phyloP scores from a whole-genome alignment of 164 flowering plant genomes.

The Aristolochia contorta region DNA sequence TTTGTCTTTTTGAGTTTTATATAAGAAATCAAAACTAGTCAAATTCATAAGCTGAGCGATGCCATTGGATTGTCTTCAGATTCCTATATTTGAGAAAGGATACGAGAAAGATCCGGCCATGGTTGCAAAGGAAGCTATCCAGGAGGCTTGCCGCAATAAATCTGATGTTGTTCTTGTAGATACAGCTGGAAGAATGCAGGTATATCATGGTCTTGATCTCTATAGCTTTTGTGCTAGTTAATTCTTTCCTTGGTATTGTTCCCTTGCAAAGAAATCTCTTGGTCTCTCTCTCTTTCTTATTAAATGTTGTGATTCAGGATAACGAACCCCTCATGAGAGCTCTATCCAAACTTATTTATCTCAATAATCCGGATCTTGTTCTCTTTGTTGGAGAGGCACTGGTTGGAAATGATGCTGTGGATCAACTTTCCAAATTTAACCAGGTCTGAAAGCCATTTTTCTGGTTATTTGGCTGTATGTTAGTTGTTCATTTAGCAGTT shows the following conservation, averaged over 20 bases:
- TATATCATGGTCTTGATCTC: slow-evolving; percentile 11
- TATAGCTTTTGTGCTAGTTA: no score
- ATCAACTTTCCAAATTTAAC: slow-evolving; percentile 86
- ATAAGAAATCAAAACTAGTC: neutral
- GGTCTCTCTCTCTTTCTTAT: neutral
- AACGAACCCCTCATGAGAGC: slow-evolving; percentile 98
- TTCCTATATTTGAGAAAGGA: slow-evolving; percentile 7
- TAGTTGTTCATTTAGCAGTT: no score
- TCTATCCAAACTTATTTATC: slow-evolving; percentile 77
- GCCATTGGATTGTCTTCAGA: neutral
- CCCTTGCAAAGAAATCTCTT: neutral
- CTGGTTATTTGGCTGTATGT: neutral
- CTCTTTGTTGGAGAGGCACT: slow-evolving; percentile 97
- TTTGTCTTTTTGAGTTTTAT: no score
- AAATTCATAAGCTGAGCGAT: neutral
- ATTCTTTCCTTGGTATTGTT: neutral
- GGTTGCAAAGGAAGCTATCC: slow-evolving; percentile 96
- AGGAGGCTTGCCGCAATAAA: slow-evolving; percentile 76
- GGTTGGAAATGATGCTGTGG: slow-evolving; percentile 98
- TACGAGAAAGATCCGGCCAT: slow-evolving; percentile 96
- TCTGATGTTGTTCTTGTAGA: slow-evolving; percentile 98
- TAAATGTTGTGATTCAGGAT: slow-evolving; percentile 35
- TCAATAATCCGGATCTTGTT: slow-evolving; percentile 87
- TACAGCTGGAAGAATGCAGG: slow-evolving; percentile 98
- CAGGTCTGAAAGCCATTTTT: slow-evolving; percentile 38